Conservation (phyloP, 2,329 filamentous ascomycete genomes). For the Penicillium sp. region DNA sequence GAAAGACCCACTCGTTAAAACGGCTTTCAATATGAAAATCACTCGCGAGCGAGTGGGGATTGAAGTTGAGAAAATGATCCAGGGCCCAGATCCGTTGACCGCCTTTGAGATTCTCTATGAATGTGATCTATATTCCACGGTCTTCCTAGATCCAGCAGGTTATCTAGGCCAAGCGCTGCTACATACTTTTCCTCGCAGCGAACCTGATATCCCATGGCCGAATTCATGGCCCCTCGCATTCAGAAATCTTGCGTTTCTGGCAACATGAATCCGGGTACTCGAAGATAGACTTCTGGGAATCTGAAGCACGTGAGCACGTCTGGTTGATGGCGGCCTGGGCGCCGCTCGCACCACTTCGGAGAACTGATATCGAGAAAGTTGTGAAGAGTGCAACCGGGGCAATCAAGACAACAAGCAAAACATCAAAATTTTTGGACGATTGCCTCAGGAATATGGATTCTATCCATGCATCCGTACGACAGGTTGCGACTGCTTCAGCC, state of each 20-base stretch:
- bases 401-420: neutral
- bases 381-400: neutral
- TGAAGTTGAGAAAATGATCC: neutral
- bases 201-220: neutral
- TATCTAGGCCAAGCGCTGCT: neutral
- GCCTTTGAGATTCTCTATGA: neutral
- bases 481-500: neutral
- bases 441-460: neutral
- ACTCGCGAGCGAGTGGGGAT: neutral
- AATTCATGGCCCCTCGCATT: neutral
- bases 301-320: neutral
- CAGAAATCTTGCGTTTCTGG: neutral
- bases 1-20: neutral
- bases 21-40: neutral
- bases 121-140: neutral
- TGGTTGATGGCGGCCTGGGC: neutral
- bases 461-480: neutral
- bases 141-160: neutral
- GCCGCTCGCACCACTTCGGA: neutral
- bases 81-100: neutral
- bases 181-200: neutral
- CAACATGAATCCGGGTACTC: neutral
- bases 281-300: neutral
- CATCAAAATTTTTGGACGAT: neutral
- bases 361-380: neutral